Evolutionary conservation across 768 basidiomycete species (phyloP), one percentile per base, ranked within the genome.

Genomic region (Termitomyces sp.): DNA sequence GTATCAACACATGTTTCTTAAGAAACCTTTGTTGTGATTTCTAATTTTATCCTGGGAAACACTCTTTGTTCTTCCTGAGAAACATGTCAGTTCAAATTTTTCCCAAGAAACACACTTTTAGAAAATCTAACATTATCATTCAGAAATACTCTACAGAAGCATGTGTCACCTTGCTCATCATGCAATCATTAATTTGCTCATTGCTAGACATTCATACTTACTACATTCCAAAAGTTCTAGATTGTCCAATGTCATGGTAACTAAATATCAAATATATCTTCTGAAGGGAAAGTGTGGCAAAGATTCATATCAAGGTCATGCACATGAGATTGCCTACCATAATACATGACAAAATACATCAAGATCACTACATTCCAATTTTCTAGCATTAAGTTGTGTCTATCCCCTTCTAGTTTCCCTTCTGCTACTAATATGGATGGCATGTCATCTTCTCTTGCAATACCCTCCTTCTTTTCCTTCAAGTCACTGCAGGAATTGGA

Each of bases 221-320:
- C n/a, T n/a, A n/a, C n/a, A n/a, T n/a, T 90, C 88, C 45, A 91
- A 70, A 42, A 85, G 81, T 54, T 83, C 82, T 44, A 86, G 73
- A 60, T 77, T 78, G 62, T 74, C 65, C 74, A 44, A 43, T 15
- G 43, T 35, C 53, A 79, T 78, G 62, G 53, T n/a, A 34, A 50
- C 47, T 49, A 52, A 55, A 37, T 37, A 37, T 37, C 11, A 5
- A 17, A 34, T 32, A 32, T 32, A 35, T 35, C 34, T 51, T 48
- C 54, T 60, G 45, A n/a, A n/a, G n/a, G n/a, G n/a, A n/a, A n/a
- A n/a, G n/a, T 44, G 60, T 60, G 60, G 57, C 55, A 6, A 54
- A 40, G 37, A 22, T 12, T 41, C 8, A 22, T 37, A 11, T 28
- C 5, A 15, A 12, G 11, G 62, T 64, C 58, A 62, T 59, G 56